These are phyloP conservation scores for Anastatica hierochuntica DNA, from an alignment of 345 rosid species.

Conservation along the genomic window DNA sequence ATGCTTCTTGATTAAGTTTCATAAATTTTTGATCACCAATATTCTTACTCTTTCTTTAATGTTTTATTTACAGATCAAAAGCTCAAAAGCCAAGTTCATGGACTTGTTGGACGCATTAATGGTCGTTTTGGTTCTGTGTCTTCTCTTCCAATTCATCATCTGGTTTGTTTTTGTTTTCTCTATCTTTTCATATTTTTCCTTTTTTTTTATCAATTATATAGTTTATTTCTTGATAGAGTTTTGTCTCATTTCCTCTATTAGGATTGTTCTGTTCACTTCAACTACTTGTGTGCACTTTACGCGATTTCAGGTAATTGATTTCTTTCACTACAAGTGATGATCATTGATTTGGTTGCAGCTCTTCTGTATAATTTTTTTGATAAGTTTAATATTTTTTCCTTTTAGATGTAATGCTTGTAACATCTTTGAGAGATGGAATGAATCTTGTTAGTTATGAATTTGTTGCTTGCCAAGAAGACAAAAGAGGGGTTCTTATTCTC, in stretches of 20 bases:
- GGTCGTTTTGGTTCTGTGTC: slow-evolving; percentile 97
- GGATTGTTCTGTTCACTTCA: slow-evolving; percentile 96
- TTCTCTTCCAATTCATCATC: slow-evolving; percentile 90
- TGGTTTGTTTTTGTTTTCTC: too few species aligned
- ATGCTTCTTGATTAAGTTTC: too few species aligned
- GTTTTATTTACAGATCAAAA: slow-evolving; percentile 49
- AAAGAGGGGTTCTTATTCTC: slow-evolving; percentile 98
- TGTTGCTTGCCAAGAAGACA: slow-evolving; percentile 95
- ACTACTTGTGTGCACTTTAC: slow-evolving; percentile 72
- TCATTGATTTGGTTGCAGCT: too few species aligned
- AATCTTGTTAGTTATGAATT: slow-evolving; percentile 98
- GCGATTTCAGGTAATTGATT: slow-evolving; percentile 88
- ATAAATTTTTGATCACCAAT: too few species aligned
- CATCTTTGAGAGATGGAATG: slow-evolving; percentile 99
- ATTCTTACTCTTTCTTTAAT: too few species aligned
- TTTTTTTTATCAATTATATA: too few species aligned
- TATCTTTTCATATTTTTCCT: too few species aligned
- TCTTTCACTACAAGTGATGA: too few species aligned
- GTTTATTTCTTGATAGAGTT: too few species aligned
- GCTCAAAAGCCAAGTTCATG: slow-evolving; percentile 99
- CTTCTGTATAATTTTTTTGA: slow-evolving; percentile 9
- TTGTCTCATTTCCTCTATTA: slow-evolving; percentile 25
- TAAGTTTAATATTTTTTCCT: slow-evolving; percentile 22
- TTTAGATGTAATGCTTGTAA: slow-evolving; percentile 97
- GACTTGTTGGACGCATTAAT: slow-evolving; percentile 97